Base-by-base conservation (phyloP, 2,329 filamentous ascomycete species). In the Chrysosporium queenslandicum region DNA sequence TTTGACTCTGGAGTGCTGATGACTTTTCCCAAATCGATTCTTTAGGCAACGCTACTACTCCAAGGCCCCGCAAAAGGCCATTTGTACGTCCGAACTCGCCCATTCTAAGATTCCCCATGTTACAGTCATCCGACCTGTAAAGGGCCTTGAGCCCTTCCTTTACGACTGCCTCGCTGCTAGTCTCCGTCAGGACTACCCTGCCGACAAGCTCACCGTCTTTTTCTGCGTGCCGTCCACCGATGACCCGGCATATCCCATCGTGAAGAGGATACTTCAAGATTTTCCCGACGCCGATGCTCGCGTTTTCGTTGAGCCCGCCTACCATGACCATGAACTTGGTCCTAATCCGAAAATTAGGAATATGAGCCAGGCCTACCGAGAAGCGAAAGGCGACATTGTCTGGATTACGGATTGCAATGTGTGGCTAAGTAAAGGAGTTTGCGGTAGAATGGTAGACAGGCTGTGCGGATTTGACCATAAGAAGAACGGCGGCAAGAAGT, bases 281-380 rank as follows among this genome's bases (percentile, higher is more conserved):
- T 91, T 90, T 60, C 81, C 86, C 0, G 68, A 72, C 11, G 78
- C 81, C 60, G 83, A 95, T 68, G 83, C 81, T 1, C 77, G 77
- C 49, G 74, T 97, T 2, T 76, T 90, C 9, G 75, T 96, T 45
- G 91, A 96, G 71, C 80, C 86, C 46, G 85, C 94, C 55, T 89
- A 70, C 9, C 76, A 75, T 43, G 62, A 70, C 46, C 69, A 77
- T 56, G 77, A 80, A 53, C 76, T 97, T 53, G 94, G 94, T 0
- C 92, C 92, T 1, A 98, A 98, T 63, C 92, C 92, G n/a, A 98
- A 98, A 74, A 94, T 98, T 60, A 78, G 92, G 47, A 98, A 98
- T 66, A 87, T 97, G 76, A 96, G 90, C 66, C 80, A 88, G 40
- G 90, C 88, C 2, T 98, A 96, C 65, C 76, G 89, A 25, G 90